Evolutionary conservation across 2,329 filamentous ascomycete species (phyloP), one percentile per base, ranked within the genome.

Genomic region (Fusarium ramigenum): DNA sequence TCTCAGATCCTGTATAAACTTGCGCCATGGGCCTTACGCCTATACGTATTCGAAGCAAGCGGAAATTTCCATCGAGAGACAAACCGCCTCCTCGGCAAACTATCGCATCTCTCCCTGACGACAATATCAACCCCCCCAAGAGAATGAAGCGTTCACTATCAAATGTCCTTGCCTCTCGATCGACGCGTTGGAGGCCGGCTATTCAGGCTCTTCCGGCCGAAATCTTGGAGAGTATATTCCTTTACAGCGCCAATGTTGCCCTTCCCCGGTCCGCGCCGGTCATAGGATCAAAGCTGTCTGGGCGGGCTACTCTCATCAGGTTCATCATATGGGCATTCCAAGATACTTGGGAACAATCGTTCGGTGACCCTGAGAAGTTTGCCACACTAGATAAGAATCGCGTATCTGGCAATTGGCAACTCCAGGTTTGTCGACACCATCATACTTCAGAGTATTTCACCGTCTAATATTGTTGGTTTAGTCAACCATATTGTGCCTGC

Each of bases 151-250:
- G 75, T 30, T 79, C 78, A 1, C 69, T 83, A 14, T 74, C 76
- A 15, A 72, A 75, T n/a, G 79, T 82, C 46, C 71, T 82, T 25
- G 76, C 79, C 28, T 65, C 72, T 14, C 78, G 79, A 47, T 63
- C 76, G 19, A 62, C 70, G 18, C 78, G 78, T 28, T 73, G 61
- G 32, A 78, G 78, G 21, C 59, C 74, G 8, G 76, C 50, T 16
- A 73, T 84, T 28, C 78, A 83, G 56, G 75, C 75, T 36, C 79
- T 90, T 14, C 88, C 88, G 1, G 76, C 84, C 11, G 88, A 90
- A 77, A 80, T 90, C 30, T 82, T 90, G 18, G 87, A 89, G 75
- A 81, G 70, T 37, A 88, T 90, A 53, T 85, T 89, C 61, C 78
- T 87, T 70, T 79, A 85, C 59, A 88, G 87, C 54, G 77, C 80